Conservation (phyloP, 805 yeast species). For the Cyberlindnera meyerae region DNA sequence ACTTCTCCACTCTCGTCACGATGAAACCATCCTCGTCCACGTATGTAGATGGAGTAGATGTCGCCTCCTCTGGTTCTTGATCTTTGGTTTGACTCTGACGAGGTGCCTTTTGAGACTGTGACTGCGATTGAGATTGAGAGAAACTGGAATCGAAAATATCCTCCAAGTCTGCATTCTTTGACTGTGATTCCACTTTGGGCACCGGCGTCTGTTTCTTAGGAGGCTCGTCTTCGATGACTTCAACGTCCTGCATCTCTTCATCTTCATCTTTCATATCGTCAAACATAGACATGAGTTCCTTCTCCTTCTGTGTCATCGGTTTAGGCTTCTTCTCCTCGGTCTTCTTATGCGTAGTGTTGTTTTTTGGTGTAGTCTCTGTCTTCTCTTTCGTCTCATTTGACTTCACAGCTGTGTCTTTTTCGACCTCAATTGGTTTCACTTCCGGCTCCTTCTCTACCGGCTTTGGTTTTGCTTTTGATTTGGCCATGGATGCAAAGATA, state of each 20-base stretch:
- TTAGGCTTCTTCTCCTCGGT: constrained; percentile 8
- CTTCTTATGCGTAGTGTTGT: background rate
- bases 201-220: background rate
- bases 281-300: constrained; percentile 32
- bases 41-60: constrained; percentile 21
- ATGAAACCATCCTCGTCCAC: constrained; percentile 51
- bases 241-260: constrained; percentile 1
- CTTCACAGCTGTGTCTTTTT: too few species aligned
- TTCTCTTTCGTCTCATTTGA: too few species aligned
- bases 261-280: constrained; percentile 27
- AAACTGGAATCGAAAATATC: constrained; percentile 21
- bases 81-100: background rate
- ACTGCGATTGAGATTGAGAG: constrained; percentile 14
- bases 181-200: constrained; percentile 1
- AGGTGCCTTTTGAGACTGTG: constrained; percentile 7
- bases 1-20: constrained; percentile 30
- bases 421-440: too few species aligned
- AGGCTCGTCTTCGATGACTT: constrained; percentile 1
- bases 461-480: constrained; percentile 2
- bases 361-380: too few species aligned
- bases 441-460: too few species aligned
- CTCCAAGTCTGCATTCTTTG: constrained; percentile 15
- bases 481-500: constrained; percentile 2
- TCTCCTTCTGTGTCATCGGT: constrained; percentile 18
- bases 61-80: constrained; percentile 10